Base-by-base conservation (phyloP, 331 rosid species). In the Rosa hybrid region DNA sequence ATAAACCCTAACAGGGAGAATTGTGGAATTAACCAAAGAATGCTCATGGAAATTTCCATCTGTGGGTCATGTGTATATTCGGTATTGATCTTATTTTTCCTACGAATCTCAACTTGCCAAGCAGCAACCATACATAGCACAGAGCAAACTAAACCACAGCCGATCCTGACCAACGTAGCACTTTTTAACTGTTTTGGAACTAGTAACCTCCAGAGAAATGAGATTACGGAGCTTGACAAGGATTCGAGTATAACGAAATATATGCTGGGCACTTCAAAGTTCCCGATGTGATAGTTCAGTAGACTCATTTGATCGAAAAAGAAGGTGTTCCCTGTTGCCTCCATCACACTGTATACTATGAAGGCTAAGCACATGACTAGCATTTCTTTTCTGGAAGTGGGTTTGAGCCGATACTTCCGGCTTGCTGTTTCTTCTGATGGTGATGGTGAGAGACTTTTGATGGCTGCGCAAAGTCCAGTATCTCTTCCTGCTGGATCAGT, bases 271-370 rank as follows among this genome's bases (percentile, higher is more conserved):
- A 56, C 6, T 7, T 7, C 12, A 12, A 23, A 23, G 5, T 10
- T 3, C 11, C 30, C 64, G 27, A 57, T 57, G 11, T n/a, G 27
- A 20, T 20, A 0, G 1, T 25, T 0, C 39, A 25, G 11, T 9
- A 21, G 34, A 60, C 2, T 21, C 67, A 68, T 41, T 39, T 68
- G 50, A 5, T 34, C 25, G 21, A 39, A 38, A 68, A 68, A 68
- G 14, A 68, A 68, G 72, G 50, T 68, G 72, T 27, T 39, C 25
- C 72, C 72, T 2, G 72, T 18, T 68, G 72, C 72, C 16, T 38
- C 27, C 48, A 68, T 50, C 72, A 68, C 4, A 41, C 72, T 68
- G 72, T 68, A 39, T 41, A 17, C 2, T 3, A 68, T 17, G 49
- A 68, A 68, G 49, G 72, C 50, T 8, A n/a, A 39, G 25, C 27